These are phyloP conservation scores for Aquilaria yunnanensis DNA, from an alignment of 345 rosid genomes.

Conservation along the genomic window DNA sequence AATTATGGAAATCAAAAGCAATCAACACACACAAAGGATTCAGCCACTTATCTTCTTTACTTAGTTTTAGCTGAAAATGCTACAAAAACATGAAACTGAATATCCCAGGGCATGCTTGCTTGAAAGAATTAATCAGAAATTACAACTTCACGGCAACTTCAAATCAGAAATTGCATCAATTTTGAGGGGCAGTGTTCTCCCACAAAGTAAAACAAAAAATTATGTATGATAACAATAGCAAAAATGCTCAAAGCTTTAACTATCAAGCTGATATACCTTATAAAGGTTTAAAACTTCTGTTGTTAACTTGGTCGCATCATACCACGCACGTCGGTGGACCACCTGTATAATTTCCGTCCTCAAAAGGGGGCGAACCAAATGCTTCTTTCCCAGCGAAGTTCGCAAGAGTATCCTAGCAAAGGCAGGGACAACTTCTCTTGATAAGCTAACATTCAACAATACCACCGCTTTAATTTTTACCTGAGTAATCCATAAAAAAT, in stretches of 20 bases:
- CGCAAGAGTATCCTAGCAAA: constrained; percentile 86
- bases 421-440: constrained; percentile 91
- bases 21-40: neutral
- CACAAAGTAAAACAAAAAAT: too few relatives aligned
- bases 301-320: constrained; percentile 76
- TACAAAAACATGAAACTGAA: too few relatives aligned
- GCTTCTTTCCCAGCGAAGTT: constrained; percentile 90
- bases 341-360: constrained; percentile 90
- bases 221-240: too few relatives aligned
- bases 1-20: constrained; percentile 3
- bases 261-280: constrained; percentile 45
- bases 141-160: too few relatives aligned
- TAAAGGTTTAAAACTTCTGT: constrained; percentile 78
- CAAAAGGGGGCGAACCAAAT: constrained; percentile 81
- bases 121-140: too few relatives aligned
- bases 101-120: too few relatives aligned
- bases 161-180: neutral
- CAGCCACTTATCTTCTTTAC: too few relatives aligned
- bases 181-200: neutral
- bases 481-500: constrained; percentile 26
- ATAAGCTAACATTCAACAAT: constrained; percentile 71
- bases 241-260: neutral
- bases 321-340: constrained; percentile 94
- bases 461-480: constrained; percentile 57
- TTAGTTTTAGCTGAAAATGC: too few relatives aligned